A percentile compares a stretch with the other conserved stretches of the same genome.
These are phyloP conservation scores for Wallacemonas sp. DNA, from an alignment of 208 protist species.

Conservation along the genomic window DNA sequence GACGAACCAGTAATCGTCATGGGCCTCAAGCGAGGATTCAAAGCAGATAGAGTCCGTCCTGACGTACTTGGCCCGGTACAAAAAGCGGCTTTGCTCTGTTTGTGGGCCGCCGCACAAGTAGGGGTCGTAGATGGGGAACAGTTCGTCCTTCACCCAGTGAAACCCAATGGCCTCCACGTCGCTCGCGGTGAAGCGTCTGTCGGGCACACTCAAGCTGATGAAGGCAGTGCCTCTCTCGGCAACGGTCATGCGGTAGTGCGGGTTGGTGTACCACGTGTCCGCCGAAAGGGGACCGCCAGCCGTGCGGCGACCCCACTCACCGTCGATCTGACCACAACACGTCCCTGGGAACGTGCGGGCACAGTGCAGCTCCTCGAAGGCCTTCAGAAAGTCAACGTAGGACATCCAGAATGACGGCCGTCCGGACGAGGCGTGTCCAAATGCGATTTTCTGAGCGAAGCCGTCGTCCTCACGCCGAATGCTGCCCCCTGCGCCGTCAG, in stretches of 20 bases:
- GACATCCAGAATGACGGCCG: slow-evolving; percentile 78
- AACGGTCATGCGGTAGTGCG: slow-evolving; percentile 68
- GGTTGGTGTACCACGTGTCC: slow-evolving; percentile 72
- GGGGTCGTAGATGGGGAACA: slow-evolving; percentile 51
- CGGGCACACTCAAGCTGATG: slow-evolving; percentile 62
- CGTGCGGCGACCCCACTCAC: slow-evolving; percentile 52
- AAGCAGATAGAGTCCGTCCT: slow-evolving; percentile 57
- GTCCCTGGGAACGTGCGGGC: slow-evolving; percentile 61
- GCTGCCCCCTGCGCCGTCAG: background rate
- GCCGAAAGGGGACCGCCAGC: slow-evolving; percentile 50
- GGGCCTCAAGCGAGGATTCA: slow-evolving; percentile 49
- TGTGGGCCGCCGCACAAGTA: background rate
- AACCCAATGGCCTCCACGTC: slow-evolving; percentile 56
- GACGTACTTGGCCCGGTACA: slow-evolving; percentile 54
- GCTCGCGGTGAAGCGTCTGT: slow-evolving; percentile 46
- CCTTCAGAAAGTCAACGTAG: slow-evolving; percentile 70
- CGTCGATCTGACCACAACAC: slow-evolving; percentile 45
- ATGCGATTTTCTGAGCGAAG: slow-evolving; percentile 1
- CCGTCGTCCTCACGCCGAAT: background rate
- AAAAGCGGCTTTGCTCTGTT: slow-evolving; percentile 10
- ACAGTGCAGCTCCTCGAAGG: slow-evolving; percentile 68
- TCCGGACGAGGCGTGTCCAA: slow-evolving; percentile 5
- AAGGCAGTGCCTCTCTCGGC: slow-evolving; percentile 41
- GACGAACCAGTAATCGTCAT: slow-evolving; percentile 78
- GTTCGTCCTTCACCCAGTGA: slow-evolving; percentile 60